These are phyloP conservation scores for Monosporascus sp. DNA, from an alignment of 2,329 filamentous ascomycete species.

Conservation along the genomic window DNA sequence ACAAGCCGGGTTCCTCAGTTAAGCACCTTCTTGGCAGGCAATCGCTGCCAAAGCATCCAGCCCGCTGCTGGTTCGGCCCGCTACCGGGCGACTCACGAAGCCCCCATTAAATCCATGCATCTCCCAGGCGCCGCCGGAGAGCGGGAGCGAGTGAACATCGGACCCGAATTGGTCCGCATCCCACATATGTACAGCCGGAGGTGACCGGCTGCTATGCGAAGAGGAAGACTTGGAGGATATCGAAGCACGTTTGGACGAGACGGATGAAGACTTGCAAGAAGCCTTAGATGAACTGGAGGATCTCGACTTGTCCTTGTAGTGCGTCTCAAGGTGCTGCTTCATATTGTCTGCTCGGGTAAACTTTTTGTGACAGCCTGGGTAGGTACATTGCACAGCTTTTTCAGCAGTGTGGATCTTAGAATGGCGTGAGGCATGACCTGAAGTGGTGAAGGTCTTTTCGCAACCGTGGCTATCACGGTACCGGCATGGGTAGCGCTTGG, in stretches of 20 bases:
- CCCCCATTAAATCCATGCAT: slow-evolving; percentile 40
- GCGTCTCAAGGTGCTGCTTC: slow-evolving; percentile 78
- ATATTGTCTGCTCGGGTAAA: slow-evolving; percentile 83
- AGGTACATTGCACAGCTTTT: slow-evolving; percentile 67
- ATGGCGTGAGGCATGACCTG: slow-evolving; percentile 78
- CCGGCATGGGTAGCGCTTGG: slow-evolving; percentile 70
- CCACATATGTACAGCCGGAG: slow-evolving; percentile 32
- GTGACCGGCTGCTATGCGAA: slow-evolving; percentile 25
- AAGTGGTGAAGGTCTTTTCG: slow-evolving; percentile 77
- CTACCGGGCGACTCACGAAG: slow-evolving; percentile 39
- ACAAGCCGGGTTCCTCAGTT: slow-evolving; percentile 16
- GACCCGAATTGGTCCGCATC: slow-evolving; percentile 36
- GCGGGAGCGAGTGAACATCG: slow-evolving; percentile 28
- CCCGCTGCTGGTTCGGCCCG: slow-evolving; percentile 42
- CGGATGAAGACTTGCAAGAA: slow-evolving; percentile 21
- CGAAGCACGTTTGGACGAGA: slow-evolving; percentile 24
- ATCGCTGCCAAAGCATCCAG: slow-evolving; percentile 52
- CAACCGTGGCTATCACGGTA: slow-evolving; percentile 67
- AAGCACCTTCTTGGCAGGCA: slow-evolving; percentile 43
- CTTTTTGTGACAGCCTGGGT: slow-evolving; percentile 67
- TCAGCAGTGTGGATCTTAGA: slow-evolving; percentile 80
- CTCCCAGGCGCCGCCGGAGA: slow-evolving; percentile 40
- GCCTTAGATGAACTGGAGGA: slow-evolving; percentile 31
- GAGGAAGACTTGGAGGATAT: slow-evolving; percentile 27
- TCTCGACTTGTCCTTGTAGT: slow-evolving; percentile 59